Percentiles rank a stretch among this genome's conserved stretches.
Evolutionary conservation across 139 green algal species (phyloP).

Genomic region (Chlamydomonas sphaeroides): DNA sequence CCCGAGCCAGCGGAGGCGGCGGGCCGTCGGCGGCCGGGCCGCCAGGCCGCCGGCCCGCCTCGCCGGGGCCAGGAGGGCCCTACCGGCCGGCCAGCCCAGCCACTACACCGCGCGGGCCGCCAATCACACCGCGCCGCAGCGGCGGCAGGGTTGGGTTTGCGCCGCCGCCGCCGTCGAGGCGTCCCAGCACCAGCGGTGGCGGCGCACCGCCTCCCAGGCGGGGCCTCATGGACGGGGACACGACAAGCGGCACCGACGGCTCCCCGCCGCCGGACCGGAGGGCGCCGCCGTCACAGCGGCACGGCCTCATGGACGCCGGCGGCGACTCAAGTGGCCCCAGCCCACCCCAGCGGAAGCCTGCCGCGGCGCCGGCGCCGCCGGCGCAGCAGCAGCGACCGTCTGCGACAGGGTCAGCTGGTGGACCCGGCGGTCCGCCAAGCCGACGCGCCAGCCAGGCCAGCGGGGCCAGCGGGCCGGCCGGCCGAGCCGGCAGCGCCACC

Average conservation of each 20-base stretch:
- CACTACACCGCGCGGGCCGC: not conserved
- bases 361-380: not conserved
- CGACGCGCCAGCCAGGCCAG: not conserved
- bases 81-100: not conserved
- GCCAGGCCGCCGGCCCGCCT: not conserved
- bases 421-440: not conserved
- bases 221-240: conserved; percentile 37
- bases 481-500: not conserved
- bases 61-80: not conserved
- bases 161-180: not conserved
- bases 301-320: conserved; percentile 6
- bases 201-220: not conserved
- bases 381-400: not conserved
- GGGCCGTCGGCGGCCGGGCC: not conserved
- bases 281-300: not conserved
- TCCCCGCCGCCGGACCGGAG: conserved; percentile 10
- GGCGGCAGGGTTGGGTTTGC: not conserved
- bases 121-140: not conserved
- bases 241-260: conserved; percentile 5
- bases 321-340: conserved; percentile 31
- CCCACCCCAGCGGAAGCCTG: not conserved
- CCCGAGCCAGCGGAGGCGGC: not conserved
- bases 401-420: not conserved
- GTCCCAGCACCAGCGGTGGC: not conserved
- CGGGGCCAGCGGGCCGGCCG: not conserved